phyloP scores from a whole-genome alignment of 2,329 filamentous ascomycete genomes.

The Aspergillus spinulosporus region DNA sequence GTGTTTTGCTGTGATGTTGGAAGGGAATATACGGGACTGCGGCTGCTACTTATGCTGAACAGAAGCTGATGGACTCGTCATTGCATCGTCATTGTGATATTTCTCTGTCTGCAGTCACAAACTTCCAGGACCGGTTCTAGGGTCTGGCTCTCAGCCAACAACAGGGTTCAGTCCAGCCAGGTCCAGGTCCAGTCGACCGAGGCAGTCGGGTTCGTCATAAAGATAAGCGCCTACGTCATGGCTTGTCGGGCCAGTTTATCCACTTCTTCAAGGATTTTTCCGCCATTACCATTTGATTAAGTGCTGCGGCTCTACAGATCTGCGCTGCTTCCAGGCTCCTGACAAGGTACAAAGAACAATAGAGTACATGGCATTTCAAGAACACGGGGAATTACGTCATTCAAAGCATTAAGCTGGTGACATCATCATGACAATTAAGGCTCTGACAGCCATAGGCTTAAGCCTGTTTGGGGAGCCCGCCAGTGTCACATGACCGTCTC shows the following conservation, averaged over 20 bases:
- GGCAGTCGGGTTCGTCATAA: too few relatives aligned
- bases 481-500: not conserved
- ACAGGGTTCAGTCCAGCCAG: too few relatives aligned
- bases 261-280: too few relatives aligned
- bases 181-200: not conserved
- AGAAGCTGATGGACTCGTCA: not conserved
- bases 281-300: too few relatives aligned
- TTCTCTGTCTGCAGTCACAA: not conserved
- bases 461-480: too few relatives aligned
- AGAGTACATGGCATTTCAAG: too few relatives aligned
- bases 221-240: not conserved
- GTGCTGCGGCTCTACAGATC: not conserved
- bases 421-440: not conserved
- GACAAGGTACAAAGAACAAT: too few relatives aligned
- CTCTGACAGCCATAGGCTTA: too few relatives aligned
- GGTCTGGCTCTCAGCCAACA: not conserved
- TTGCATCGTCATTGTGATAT: not conserved
- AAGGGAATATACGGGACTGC: not conserved
- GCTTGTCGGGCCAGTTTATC: too few relatives aligned
- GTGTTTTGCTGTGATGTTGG: not conserved
- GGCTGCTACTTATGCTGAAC: not conserved
- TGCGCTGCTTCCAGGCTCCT: too few relatives aligned
- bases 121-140: not conserved
- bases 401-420: not conserved
- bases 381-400: not conserved